Conservation (phyloP, 2,329 filamentous ascomycete genomes). For the Emydomyces testavorans region DNA sequence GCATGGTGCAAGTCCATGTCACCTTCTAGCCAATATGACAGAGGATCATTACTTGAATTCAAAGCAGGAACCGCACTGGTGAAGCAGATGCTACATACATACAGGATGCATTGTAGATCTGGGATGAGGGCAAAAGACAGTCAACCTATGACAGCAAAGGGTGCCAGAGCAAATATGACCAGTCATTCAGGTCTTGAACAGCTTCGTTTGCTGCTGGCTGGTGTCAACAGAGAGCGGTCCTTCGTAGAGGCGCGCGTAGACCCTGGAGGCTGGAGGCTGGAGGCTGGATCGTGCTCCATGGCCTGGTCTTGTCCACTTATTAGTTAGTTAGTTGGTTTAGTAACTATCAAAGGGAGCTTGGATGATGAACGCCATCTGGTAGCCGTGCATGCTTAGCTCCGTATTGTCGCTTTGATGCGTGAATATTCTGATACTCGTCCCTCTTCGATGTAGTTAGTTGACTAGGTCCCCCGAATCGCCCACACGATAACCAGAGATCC, state of each 20-base stretch:
- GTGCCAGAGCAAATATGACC: neutral
- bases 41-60: no score
- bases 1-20: no score
- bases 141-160: neutral
- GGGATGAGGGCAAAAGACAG: neutral
- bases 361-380: neutral
- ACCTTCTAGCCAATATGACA: no score
- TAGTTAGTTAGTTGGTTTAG: no score
- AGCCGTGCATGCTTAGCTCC: conserved; percentile 4
- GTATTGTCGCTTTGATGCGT: conserved; percentile 2
- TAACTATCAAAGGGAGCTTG: neutral
- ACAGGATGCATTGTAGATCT: neutral
- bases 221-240: no score
- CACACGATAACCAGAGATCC: neutral
- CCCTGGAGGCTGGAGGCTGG: no score
- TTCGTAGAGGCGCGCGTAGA: no score
- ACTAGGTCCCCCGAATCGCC: neutral
- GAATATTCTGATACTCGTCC: neutral
- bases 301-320: neutral
- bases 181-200: neutral
- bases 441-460: neutral
- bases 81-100: no score
- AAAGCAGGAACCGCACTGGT: no score
- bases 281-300: neutral
- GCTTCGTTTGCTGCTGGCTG: conserved; percentile 4